Conservation (phyloP, 495 filamentous ascomycete genomes). For the Durotheca rogersii region DNA sequence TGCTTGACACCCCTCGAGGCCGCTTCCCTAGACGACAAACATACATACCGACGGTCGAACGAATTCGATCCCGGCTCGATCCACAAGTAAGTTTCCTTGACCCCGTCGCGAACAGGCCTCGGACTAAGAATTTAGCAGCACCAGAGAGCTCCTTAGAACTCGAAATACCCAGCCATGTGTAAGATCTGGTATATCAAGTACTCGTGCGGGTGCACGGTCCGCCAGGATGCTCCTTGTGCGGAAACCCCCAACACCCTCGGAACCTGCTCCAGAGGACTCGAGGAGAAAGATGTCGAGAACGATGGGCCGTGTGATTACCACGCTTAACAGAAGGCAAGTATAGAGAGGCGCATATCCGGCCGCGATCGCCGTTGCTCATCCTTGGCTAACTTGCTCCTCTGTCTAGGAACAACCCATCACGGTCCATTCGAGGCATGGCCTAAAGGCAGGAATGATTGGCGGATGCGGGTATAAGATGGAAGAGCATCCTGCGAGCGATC, state of each 20-base stretch:
- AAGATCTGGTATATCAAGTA: conserved; percentile 15
- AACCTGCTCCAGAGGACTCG: conserved; percentile 3
- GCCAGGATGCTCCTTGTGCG: conserved; percentile 5
- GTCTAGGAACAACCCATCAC: conserved; percentile 1
- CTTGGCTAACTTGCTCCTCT: conserved; percentile 10
- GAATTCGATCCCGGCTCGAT: conserved; percentile 3
- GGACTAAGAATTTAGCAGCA: conserved; percentile 7
- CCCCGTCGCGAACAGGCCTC: not conserved
- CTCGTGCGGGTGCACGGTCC: conserved; percentile 14
- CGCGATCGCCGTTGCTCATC: not conserved
- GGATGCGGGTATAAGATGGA: conserved; percentile 10
- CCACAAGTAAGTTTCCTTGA: not conserved
- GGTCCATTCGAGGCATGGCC: conserved; percentile 1
- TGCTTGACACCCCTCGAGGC: not conserved
- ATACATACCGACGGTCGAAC: not conserved
- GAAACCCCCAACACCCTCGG: conserved; percentile 22
- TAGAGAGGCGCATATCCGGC: not conserved
- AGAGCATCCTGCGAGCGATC: conserved; percentile 30
- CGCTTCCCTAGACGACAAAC: not conserved
- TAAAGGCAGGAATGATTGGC: not conserved
- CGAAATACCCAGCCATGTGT: conserved; percentile 18
- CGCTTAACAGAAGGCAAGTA: conserved; percentile 13
- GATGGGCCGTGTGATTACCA: conserved; percentile 17
- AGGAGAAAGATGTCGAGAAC: not conserved
- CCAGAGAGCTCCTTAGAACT: not conserved